A percentile compares a stretch with the other conserved stretches of the same genome.
Conservation (phyloP, 1,139 yeast genomes). For the Blastobotrys elegans region DNA sequence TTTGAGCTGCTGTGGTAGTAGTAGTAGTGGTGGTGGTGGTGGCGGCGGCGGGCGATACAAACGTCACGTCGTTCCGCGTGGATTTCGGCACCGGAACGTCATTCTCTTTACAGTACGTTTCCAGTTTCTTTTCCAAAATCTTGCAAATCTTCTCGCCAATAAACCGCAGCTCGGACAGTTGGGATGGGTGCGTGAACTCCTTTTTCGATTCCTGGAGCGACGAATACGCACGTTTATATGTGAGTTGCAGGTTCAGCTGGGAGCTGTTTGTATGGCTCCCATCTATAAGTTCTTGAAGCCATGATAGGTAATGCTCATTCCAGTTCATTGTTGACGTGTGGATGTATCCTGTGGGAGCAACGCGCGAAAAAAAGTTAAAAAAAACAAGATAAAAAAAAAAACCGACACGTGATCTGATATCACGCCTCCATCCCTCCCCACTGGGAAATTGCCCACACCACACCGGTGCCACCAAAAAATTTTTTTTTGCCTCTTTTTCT, state of each 20-base stretch:
- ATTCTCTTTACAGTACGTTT: conserved; percentile 44
- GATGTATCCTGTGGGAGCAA: no score
- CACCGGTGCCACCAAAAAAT: no score
- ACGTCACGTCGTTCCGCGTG: conserved; percentile 13
- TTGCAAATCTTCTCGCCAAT: conserved; percentile 61
- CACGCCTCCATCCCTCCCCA: no score
- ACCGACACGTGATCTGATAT: no score
- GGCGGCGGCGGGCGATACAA: conserved; percentile 10
- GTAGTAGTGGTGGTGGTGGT: conserved; percentile 5
- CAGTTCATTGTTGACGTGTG: no score
- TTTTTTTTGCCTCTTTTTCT: no score
- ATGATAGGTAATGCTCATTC: conserved; percentile 42
- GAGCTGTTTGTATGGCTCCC: conserved; percentile 41
- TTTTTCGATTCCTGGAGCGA: conserved; percentile 42
- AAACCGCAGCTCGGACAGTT: conserved; percentile 47
- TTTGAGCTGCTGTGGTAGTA: conserved; percentile 14
- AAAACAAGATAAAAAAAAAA: no score
- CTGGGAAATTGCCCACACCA: no score
- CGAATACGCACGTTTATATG: conserved; percentile 47
- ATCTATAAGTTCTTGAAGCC: conserved; percentile 51
- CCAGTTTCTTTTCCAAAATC: conserved; percentile 40
- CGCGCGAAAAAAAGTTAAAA: no score
- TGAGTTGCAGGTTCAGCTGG: conserved; percentile 22
- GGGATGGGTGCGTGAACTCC: conserved; percentile 45
- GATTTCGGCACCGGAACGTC: conserved; percentile 40